A percentile compares a stretch with the other conserved stretches of the same genome.
These are phyloP conservation scores for Microstegium vimineum DNA, from an alignment of 176 grass and related monocot species.

Conservation along the genomic window DNA sequence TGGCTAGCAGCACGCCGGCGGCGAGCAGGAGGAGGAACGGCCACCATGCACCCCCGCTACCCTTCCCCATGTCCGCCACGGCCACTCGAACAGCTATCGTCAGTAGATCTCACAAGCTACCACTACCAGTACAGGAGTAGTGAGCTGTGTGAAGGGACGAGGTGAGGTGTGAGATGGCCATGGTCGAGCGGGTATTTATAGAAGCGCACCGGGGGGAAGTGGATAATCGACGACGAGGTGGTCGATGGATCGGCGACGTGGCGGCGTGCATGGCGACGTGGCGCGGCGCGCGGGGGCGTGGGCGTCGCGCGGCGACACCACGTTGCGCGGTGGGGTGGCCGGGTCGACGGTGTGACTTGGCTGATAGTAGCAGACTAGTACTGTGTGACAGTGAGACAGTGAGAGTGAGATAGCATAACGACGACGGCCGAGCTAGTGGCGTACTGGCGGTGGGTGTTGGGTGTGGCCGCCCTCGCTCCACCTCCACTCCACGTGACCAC, in stretches of 20 bases:
- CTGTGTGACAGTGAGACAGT: neutral
- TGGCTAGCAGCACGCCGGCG: neutral
- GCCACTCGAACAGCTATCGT: neutral
- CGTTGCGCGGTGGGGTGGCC: too few species aligned
- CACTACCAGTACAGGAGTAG: neutral
- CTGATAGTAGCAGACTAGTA: too few species aligned
- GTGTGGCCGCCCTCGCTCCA: neutral
- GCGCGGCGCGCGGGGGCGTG: neutral
- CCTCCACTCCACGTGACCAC: neutral
- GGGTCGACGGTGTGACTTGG: neutral
- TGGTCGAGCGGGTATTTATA: conserved; percentile 14
- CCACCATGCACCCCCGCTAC: neutral
- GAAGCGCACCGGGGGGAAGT: too few species aligned
- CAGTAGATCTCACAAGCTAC: neutral
- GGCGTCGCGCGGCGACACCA: neutral
- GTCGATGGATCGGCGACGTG: neutral
- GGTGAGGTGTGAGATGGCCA: neutral
- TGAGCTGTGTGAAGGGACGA: neutral
- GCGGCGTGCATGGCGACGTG: neutral
- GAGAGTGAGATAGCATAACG: neutral
- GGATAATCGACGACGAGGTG: neutral
- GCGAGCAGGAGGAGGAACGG: conserved; percentile 18
- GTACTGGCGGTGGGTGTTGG: too few species aligned
- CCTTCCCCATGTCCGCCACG: conserved; percentile 9
- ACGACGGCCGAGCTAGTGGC: neutral